These are phyloP conservation scores for Chimonanthus praecox DNA, from an alignment of 164 flowering plant species.

Conservation along the genomic window DNA sequence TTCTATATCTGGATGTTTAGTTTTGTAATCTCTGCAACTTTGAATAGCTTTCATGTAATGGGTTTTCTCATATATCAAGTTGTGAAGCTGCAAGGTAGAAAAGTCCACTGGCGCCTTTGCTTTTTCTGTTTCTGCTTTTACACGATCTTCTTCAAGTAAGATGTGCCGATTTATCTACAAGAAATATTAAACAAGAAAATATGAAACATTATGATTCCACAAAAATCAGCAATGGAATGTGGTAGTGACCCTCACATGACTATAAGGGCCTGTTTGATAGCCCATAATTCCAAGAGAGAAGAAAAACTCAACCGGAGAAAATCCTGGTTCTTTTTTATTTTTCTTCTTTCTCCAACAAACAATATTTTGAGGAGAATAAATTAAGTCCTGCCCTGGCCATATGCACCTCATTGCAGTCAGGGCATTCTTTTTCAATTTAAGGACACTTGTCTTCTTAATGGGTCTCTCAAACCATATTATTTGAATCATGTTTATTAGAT, in stretches of 20 bases:
- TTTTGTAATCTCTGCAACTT: conserved; percentile 91
- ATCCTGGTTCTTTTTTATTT: too few relatives aligned
- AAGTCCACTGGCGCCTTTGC: conserved; percentile 96
- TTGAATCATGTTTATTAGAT: too few relatives aligned
- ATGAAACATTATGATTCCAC: neutral
- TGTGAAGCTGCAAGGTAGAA: conserved; percentile 90
- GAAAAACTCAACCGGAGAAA: too few relatives aligned
- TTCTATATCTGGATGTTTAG: conserved; percentile 88
- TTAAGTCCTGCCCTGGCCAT: too few relatives aligned
- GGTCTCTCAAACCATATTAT: too few relatives aligned
- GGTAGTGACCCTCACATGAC: neutral
- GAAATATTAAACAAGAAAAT: neutral
- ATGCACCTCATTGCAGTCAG: too few relatives aligned
- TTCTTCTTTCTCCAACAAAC: too few relatives aligned
- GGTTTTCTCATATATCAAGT: conserved; percentile 91
- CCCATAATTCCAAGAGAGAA: too few relatives aligned
- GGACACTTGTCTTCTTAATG: too few relatives aligned
- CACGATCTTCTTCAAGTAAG: conserved; percentile 79
- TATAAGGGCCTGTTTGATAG: too few relatives aligned
- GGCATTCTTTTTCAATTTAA: too few relatives aligned
- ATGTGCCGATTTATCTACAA: conserved; percentile 73
- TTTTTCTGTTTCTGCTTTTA: conserved; percentile 77
- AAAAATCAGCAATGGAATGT: neutral
- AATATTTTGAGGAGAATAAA: too few relatives aligned
- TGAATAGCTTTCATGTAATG: conserved; percentile 94